Evolutionary conservation across 139 green algal species (phyloP).

Genomic region (Tetratostichococcus sp.): DNA sequence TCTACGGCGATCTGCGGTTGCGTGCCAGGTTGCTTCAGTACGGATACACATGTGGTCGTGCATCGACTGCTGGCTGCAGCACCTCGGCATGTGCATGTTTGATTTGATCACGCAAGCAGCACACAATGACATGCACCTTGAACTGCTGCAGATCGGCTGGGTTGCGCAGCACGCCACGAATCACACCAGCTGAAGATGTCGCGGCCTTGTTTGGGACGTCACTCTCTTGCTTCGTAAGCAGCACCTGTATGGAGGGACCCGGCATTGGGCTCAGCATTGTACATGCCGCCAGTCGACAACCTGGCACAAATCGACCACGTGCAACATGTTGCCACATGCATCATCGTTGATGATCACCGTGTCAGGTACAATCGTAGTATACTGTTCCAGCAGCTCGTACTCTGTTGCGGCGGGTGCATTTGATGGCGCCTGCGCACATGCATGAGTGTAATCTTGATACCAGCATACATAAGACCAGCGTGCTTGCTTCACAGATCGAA

Average conservation of each 20-base stretch:
- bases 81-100: too few relatives aligned
- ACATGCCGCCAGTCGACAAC: neutral
- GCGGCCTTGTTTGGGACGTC: slow-evolving; percentile 50
- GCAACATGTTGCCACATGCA: too few relatives aligned
- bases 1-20: slow-evolving; percentile 65
- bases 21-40: too few relatives aligned
- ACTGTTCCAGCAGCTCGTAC: slow-evolving; percentile 40
- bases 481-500: too few relatives aligned
- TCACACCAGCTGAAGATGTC: slow-evolving; percentile 42
- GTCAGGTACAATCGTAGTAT: slow-evolving; percentile 53
- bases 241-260: slow-evolving; percentile 33
- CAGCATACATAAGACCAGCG: too few relatives aligned
- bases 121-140: slow-evolving; percentile 5
- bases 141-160: slow-evolving; percentile 20
- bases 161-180: slow-evolving; percentile 44
- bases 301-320: too few relatives aligned
- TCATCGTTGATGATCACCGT: slow-evolving; percentile 25
- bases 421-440: slow-evolving; percentile 4
- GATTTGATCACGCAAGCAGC: too few relatives aligned
- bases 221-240: slow-evolving; percentile 40
- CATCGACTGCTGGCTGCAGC: too few relatives aligned
- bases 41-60: too few relatives aligned
- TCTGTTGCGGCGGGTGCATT: slow-evolving; percentile 36
- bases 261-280: neutral
- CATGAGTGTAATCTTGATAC: too few relatives aligned